Conservation (phyloP, 805 yeast species). For the Tetrapisispora phaffii region DNA sequence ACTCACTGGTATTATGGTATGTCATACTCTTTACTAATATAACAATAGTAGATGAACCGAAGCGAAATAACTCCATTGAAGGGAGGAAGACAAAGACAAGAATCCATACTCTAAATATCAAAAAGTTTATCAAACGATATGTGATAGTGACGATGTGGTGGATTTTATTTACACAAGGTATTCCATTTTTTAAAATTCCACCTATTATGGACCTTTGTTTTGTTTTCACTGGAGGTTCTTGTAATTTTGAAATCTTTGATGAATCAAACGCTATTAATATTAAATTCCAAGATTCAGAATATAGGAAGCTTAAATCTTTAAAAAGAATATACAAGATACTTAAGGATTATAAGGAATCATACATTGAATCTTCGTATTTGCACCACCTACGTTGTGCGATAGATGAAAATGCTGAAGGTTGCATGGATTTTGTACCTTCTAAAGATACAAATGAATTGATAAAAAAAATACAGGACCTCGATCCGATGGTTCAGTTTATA, state of each 20-base stretch:
- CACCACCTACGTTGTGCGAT: conserved; percentile 1
- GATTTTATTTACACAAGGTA: conserved; percentile 65
- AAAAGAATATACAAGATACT: conserved; percentile 8
- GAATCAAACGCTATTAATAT: conserved; percentile 5
- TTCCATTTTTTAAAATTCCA: conserved; percentile 59
- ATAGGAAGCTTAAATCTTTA: conserved; percentile 12
- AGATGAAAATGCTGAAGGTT: background rate
- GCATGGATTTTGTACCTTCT: background rate
- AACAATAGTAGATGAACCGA: conserved; percentile 1
- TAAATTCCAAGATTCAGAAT: conserved; percentile 9
- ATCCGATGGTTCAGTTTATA: conserved; percentile 5
- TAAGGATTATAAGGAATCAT: background rate
- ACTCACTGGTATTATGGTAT: conserved; percentile 36
- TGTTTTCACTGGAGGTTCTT: conserved; percentile 71
- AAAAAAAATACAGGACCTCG: conserved; percentile 2
- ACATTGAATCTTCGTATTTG: background rate
- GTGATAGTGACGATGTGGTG: conserved; percentile 63
- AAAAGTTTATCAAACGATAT: conserved; percentile 32
- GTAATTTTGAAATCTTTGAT: conserved; percentile 32
- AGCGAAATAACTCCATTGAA: background rate
- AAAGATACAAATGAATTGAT: background rate
- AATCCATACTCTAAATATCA: background rate
- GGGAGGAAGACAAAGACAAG: background rate
- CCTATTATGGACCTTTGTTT: conserved; percentile 88
- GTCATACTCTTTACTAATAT: conserved; percentile 9